Evolutionary conservation across 2,329 filamentous ascomycete genomes (phyloP), one percentile per base, ranked within the genome.

Genomic region (Cryphonectria carpinicola): DNA sequence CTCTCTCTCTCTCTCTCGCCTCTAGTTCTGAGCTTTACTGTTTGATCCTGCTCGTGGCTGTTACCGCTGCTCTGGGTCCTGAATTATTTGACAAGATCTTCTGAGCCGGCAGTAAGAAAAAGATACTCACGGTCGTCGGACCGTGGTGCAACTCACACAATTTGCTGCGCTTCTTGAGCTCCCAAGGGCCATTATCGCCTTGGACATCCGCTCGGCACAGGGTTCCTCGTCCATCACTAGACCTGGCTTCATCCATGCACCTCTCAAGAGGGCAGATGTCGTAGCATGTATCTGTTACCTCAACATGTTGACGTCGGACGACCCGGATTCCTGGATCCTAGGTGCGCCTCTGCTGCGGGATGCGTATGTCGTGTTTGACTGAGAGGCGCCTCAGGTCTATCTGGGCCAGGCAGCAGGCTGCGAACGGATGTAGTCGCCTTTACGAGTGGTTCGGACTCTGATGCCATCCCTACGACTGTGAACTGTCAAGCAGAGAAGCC

Each of bases 151-250:
- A 19, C 58, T 37, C 35, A 41, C 22, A n/a, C 35, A 62, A 8
- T 37, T 62, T n/a, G 35, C 58, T 19, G 58, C 58, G 58, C 58
- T 62, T 39, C 58, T 62, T n/a, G 58, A 35, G 58, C 58, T 62
- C 6, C 58, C 58, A 10, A 39, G 37, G 2, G 58, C 58, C 25
- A n/a, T 62, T 7, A 3, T 62, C 8, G 58, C 58, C 37, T 11
- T 61, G 32, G 58, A 61, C 22, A 19, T 14, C 19, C 19, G 35
- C 19, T 5, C 19, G 6, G 22, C 46, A 49, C 19, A 49, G 35
- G 35, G 37, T 7, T 19, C 58, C 3, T 37, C 25, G 28, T 60
- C 32, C 7, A 41, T 25, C 1, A 41, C 37, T 41, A 35, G 58
- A 3, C 28, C 35, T 14, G 35, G 58, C 35, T 62, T 41, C 35